Percentiles rank a stretch among this genome's conserved stretches.
Evolutionary conservation across 2,329 filamentous ascomycete species (phyloP).

Genomic region (Mycocentrospora acerina): DNA sequence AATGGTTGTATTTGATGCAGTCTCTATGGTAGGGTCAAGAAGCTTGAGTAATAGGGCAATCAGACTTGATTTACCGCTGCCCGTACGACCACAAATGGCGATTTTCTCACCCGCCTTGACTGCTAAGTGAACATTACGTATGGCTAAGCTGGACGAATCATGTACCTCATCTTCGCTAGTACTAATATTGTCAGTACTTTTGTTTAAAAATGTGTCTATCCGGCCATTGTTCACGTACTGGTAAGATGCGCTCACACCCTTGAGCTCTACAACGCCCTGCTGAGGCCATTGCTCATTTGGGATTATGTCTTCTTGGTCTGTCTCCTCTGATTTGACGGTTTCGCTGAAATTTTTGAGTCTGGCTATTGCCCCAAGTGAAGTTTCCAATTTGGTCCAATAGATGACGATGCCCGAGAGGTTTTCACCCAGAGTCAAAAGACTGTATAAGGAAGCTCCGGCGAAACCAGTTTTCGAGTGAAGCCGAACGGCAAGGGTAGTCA

Average conservation of each 20-base stretch:
- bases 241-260: slow-evolving; percentile 33
- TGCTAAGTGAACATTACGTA: slow-evolving; percentile 40
- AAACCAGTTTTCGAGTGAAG: slow-evolving; percentile 17
- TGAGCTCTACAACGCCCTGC: slow-evolving; percentile 41
- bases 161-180: too few species aligned
- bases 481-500: slow-evolving; percentile 29
- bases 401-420: slow-evolving; percentile 12
- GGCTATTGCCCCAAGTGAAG: slow-evolving; percentile 20
- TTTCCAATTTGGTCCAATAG: slow-evolving; percentile 16
- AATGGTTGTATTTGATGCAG: slow-evolving; percentile 6
- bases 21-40: slow-evolving; percentile 4
- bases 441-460: slow-evolving; percentile 19
- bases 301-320: slow-evolving; percentile 11
- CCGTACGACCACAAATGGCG: slow-evolving; percentile 54
- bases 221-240: slow-evolving; percentile 17
- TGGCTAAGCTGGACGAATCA: slow-evolving; percentile 10
- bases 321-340: slow-evolving; percentile 13
- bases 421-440: slow-evolving; percentile 11
- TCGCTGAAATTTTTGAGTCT: slow-evolving; percentile 16
- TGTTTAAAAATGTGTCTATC: too few species aligned
- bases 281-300: slow-evolving; percentile 19
- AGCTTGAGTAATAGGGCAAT: slow-evolving; percentile 12
- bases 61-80: slow-evolving; percentile 35
- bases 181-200: too few species aligned
- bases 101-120: slow-evolving; percentile 49